Base-by-base conservation (phyloP, 352 stramenopile genomes). In the Pythium sp. region DNA sequence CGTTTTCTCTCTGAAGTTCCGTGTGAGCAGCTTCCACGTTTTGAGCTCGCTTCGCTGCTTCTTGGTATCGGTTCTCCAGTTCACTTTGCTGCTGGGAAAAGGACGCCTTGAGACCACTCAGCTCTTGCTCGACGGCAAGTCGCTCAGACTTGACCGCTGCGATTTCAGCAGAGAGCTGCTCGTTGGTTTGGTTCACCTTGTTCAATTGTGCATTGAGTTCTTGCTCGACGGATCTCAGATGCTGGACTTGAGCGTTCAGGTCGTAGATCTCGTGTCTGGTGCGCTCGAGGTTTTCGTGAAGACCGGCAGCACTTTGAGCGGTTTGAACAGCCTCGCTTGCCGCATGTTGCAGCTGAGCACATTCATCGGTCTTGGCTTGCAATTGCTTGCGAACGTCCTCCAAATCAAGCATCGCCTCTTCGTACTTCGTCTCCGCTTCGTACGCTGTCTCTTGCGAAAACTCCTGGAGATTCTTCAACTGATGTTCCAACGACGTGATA, bases 401-500 rank as follows among this genome's bases (percentile, higher is more conserved):
- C 18, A 87, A 62, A 41, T 90, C 81, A 22, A 84, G 72, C 62
- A 81, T 70, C 8, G 74, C 79, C 12, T 82, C 74, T 63, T 92
- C 82, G 11, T 87, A 69, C n/a, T 82, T 89, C 9, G 78, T 51
- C 69, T 92, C 82, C 3, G 87, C 64, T 53, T 93, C 85, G 46
- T 81, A 81, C 0, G 72, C 77, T 9, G 65, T 49, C 64, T 92
- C 82, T 59, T 90, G 70, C 14, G 72, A 75, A 59, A 84, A 81
- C 41, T 84, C 82, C 47, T 90, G 81, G n/a, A 92, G 67, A 55
- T 91, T 89, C 62, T 79, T 75, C 53, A 91, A 65, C 65, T 90
- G 80, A 28, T 83, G 73, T 65, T 89, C 76, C 5, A 92, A 63
- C 12, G 72, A 74, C 24, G 58, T 49, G 20, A 62, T 56, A 5